phyloP scores from a whole-genome alignment of 2,329 filamentous ascomycete species.

The Penicillium verrucosum region DNA sequence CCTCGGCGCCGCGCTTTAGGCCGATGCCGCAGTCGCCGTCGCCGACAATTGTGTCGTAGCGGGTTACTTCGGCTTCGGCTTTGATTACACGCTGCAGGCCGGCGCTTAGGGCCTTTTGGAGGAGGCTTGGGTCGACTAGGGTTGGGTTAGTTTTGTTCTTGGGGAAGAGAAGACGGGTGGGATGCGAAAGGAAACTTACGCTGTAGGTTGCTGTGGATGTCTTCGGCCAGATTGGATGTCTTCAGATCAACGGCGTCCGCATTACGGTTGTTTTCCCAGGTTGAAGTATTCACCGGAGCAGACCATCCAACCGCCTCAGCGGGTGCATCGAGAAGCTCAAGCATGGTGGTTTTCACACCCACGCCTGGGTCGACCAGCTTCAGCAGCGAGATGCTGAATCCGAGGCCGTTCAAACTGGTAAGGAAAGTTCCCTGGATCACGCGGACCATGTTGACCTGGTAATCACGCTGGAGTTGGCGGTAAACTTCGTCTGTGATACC shows the following conservation, averaged over 20 bases:
- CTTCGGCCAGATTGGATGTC: slow-evolving; percentile 40
- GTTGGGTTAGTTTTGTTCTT: slow-evolving; percentile 7
- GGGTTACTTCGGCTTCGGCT: slow-evolving; percentile 64
- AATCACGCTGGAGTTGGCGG: slow-evolving; percentile 56
- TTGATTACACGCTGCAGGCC: slow-evolving; percentile 59
- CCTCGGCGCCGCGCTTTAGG: slow-evolving; percentile 80
- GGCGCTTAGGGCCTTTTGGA: slow-evolving; percentile 53
- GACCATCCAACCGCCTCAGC: slow-evolving; percentile 67
- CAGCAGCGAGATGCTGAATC: slow-evolving; percentile 67
- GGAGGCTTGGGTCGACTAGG: slow-evolving; percentile 48
- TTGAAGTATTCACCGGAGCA: slow-evolving; percentile 56
- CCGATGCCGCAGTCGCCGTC: slow-evolving; percentile 89
- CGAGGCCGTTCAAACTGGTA: slow-evolving; percentile 68
- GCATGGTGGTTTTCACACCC: slow-evolving; percentile 52
- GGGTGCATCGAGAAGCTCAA: slow-evolving; percentile 66
- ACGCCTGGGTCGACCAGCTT: slow-evolving; percentile 60
- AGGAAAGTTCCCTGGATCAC: slow-evolving; percentile 67
- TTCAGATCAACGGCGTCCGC: slow-evolving; percentile 44
- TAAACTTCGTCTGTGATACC: slow-evolving; percentile 66
- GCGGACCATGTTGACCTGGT: slow-evolving; percentile 59
- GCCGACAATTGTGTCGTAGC: slow-evolving; percentile 75
- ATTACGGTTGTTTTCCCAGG: slow-evolving; percentile 53
- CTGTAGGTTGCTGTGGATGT: slow-evolving; percentile 53
- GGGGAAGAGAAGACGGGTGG: neutral
- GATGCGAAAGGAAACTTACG: slow-evolving; percentile 35